Conservation (phyloP, 139 green algal genomes). For the Tetradesmus obliquus region DNA sequence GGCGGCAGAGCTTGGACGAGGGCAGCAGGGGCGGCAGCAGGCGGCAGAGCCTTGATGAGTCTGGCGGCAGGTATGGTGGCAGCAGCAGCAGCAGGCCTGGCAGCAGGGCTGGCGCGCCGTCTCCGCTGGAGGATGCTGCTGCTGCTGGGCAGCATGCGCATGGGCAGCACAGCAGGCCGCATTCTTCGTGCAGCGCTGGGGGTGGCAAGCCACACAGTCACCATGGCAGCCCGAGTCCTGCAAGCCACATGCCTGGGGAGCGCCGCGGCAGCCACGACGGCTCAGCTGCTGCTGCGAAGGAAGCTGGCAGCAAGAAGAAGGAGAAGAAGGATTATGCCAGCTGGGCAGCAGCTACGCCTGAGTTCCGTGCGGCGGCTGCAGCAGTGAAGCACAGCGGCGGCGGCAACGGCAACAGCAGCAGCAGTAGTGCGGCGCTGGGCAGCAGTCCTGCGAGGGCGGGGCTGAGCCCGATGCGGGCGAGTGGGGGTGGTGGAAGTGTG, state of each 20-base stretch:
- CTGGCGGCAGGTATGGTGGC: neutral
- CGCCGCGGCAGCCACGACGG: constrained; percentile 16
- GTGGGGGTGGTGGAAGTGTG: constrained; percentile 11
- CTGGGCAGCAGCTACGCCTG: constrained; percentile 63
- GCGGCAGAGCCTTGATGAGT: neutral
- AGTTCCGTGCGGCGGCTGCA: constrained; percentile 53
- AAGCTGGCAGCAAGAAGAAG: constrained; percentile 41
- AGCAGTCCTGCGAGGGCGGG: constrained; percentile 11
- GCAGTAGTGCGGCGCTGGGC: neutral
- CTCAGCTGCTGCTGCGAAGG: neutral
- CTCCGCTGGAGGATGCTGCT: neutral
- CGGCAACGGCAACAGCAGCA: neutral
- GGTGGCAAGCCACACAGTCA: neutral
- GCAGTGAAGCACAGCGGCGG: constrained; percentile 25
- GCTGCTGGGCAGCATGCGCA: neutral
- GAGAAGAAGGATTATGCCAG: constrained; percentile 64
- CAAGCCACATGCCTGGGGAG: neutral
- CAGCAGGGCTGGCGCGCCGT: neutral
- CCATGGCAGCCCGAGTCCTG: neutral
- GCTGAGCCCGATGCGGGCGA: constrained; percentile 26
- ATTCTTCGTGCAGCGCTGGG: neutral
- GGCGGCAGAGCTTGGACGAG: constrained; percentile 7
- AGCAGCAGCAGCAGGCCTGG: neutral
- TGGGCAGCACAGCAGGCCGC: neutral
- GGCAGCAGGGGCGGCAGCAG: constrained; percentile 18